phyloP scores from a whole-genome alignment of 306 rosid genomes.

The Senna tora region DNA sequence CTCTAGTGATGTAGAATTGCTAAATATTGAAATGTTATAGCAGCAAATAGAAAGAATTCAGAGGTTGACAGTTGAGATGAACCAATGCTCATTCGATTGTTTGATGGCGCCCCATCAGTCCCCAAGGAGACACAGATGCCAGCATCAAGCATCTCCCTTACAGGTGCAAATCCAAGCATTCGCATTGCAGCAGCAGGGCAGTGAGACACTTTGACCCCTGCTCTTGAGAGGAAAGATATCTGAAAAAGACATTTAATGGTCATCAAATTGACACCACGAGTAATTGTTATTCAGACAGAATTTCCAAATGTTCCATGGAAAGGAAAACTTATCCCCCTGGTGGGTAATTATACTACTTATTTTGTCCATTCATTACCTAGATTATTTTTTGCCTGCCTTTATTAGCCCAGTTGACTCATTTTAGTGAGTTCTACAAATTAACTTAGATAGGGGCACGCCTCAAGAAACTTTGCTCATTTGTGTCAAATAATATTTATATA shows the following conservation, averaged over 20 bases:
- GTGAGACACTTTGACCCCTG: slow-evolving; percentile 85
- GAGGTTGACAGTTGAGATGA: slow-evolving; percentile 40
- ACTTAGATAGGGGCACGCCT: not conserved
- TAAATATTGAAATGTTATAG: not conserved
- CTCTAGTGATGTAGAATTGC: not conserved
- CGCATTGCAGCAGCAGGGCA: slow-evolving; percentile 93
- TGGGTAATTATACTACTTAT: not conserved
- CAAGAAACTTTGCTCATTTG: slow-evolving; percentile 5
- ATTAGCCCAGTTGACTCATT: not conserved
- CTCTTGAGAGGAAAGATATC: slow-evolving; percentile 75
- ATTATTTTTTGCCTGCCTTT: slow-evolving; percentile 1
- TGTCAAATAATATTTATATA: slow-evolving; percentile 1
- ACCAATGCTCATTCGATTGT: slow-evolving; percentile 94
- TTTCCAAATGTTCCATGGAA: not conserved
- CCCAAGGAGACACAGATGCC: slow-evolving; percentile 86
- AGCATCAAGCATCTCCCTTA: slow-evolving; percentile 88
- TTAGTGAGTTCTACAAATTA: slow-evolving; percentile 7
- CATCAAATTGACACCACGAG: slow-evolving; percentile 12
- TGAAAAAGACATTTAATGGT: slow-evolving; percentile 40
- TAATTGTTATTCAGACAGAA: slow-evolving; percentile 1
- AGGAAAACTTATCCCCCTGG: slow-evolving; percentile 17
- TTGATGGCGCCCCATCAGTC: slow-evolving; percentile 94
- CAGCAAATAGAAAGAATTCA: slow-evolving; percentile 14
- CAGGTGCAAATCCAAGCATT: slow-evolving; percentile 95
- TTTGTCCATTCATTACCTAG: not conserved